Evolutionary conservation across 1,139 yeast species (phyloP), one percentile per base, ranked within the genome.

Genomic region (Geotrichum fermentans): DNA sequence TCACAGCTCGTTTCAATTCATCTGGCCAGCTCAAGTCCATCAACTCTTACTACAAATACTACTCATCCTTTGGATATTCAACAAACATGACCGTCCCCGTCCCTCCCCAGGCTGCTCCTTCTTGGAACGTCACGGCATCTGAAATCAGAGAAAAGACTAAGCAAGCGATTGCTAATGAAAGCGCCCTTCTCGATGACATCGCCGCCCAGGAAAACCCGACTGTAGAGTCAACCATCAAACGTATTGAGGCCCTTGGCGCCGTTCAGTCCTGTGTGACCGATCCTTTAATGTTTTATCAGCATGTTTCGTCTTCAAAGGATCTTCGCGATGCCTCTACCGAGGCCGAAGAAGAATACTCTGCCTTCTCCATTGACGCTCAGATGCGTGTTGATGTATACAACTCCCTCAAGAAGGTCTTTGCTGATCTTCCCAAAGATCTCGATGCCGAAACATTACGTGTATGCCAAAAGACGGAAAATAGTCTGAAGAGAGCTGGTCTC

Each of bases 281-380:
- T 13, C 82, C 76, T 56, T 61, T 83, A 56, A 70, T 80, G 4
- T 85, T 86, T 61, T 80, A 78, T 60, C 86, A 80, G 64, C 79
- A 82, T 57, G 90, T 86, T 16, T 81, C 90, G 2, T 60, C 79
- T 11, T 73, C 76, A 55, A 77, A 81, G 58, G 78, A 67, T 11
- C 62, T 84, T 32, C 76, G 95, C 59, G 87, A 83, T 55, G 88
- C 89, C 2, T 79, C 90, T 1, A 74, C 75, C 39, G 71, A 77
- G 55, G 83, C 86, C 1, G 83, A 80, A 54, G 78, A 80, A 61
- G 60, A 72, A 50, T 64, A 83, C 39, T 74, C 78, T 46, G 75
- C 79, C 41, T 77, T 72, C 57, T 67, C 73, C 11, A 82, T 85
- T 58, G 94, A 83, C 56, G 74, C 83, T 28, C 74, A 77, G 21